Evolutionary conservation across 2,329 filamentous ascomycete genomes (phyloP).

Genomic region (Fusarium subglutinans): DNA sequence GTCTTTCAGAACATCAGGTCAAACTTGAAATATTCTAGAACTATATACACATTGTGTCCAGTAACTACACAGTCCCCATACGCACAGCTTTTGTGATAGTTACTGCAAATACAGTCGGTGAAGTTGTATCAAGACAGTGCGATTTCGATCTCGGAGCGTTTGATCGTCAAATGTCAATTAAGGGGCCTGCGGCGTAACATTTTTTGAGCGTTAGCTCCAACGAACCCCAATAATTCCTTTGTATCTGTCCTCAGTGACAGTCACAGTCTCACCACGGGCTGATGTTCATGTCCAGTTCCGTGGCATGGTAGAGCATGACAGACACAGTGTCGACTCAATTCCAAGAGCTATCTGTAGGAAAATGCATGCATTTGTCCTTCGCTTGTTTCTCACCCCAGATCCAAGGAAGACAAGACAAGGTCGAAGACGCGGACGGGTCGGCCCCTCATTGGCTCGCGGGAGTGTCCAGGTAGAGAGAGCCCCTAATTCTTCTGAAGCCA

Average conservation of each 20-base stretch:
- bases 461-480: conserved; percentile 32
- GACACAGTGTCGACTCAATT: conserved; percentile 33
- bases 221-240: not conserved
- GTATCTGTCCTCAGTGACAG: not conserved
- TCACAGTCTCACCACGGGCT: conserved; percentile 8
- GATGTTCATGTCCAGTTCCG: not conserved
- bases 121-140: conserved; percentile 24
- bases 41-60: not conserved
- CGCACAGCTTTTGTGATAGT: not conserved
- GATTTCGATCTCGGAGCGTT: conserved; percentile 26
- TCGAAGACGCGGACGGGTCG: conserved; percentile 41
- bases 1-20: not conserved
- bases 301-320: conserved; percentile 13
- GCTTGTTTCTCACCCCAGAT: conserved; percentile 32
- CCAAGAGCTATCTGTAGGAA: conserved; percentile 10
- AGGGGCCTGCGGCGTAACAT: conserved; percentile 24
- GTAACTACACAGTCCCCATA: not conserved
- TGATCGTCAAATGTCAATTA: conserved; percentile 35
- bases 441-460: conserved; percentile 41
- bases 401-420: conserved; percentile 28
- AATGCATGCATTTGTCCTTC: conserved; percentile 29
- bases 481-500: conserved; percentile 41
- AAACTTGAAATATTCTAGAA: not conserved
- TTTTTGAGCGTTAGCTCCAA: conserved; percentile 7
- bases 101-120: not conserved